Conservation (phyloP, 306 rosid genomes). For the Corylus heterophylla region DNA sequence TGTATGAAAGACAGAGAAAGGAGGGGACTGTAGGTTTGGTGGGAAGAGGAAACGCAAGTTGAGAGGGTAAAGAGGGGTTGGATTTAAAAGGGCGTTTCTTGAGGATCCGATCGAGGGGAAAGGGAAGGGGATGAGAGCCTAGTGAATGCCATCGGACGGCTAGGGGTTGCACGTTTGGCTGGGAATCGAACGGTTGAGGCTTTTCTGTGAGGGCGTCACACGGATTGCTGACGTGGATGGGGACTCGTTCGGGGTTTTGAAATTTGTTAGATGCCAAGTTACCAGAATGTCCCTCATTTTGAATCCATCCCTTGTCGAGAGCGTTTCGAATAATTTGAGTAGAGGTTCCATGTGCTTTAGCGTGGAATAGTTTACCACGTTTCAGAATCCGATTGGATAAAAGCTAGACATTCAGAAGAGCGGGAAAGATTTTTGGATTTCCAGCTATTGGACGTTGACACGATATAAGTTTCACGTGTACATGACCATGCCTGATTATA, state of each 20-base stretch:
- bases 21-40: conserved; percentile 27
- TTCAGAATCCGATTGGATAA: neutral
- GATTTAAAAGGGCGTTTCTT: conserved; percentile 38
- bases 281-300: conserved; percentile 21
- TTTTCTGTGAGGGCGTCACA: neutral
- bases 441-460: conserved; percentile 13
- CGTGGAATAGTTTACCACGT: neutral
- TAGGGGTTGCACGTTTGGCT: conserved; percentile 21
- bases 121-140: conserved; percentile 3
- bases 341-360: neutral
- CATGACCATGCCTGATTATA: neutral
- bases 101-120: conserved; percentile 31
- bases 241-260: neutral
- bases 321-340: conserved; percentile 9
- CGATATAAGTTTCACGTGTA: neutral
- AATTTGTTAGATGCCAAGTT: neutral
- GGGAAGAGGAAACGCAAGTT: conserved; percentile 18
- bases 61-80: conserved; percentile 23
- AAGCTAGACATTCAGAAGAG: neutral
- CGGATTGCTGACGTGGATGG: conserved; percentile 49
- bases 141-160: conserved; percentile 37
- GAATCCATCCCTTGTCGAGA: conserved; percentile 7
- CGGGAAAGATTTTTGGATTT: neutral
- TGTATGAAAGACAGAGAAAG: neutral
- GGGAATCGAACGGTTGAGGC: conserved; percentile 21